These are phyloP conservation scores for Eimeria sp. DNA, from an alignment of 169 alveolate genomes.

Conservation along the genomic window DNA sequence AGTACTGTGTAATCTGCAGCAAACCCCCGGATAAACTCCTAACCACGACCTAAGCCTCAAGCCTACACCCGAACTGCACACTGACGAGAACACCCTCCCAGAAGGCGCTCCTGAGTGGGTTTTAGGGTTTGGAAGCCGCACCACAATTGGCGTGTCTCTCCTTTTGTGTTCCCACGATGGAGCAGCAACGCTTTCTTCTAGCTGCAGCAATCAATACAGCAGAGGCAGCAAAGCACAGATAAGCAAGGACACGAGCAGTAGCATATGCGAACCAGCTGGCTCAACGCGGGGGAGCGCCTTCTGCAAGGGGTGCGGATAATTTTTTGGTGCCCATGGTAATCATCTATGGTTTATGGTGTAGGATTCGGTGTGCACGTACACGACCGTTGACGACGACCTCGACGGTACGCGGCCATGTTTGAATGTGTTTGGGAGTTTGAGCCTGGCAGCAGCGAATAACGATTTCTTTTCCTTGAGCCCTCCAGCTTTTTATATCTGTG, in stretches of 20 bases:
- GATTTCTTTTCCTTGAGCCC: conserved; percentile 4
- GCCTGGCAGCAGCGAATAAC: conserved; percentile 66
- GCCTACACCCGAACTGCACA: background rate
- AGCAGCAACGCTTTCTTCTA: conserved; percentile 88
- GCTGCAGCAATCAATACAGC: conserved; percentile 16
- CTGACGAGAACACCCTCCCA: background rate
- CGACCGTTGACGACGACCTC: conserved; percentile 68
- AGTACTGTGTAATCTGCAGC: conserved; percentile 11
- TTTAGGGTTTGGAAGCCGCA: conserved; percentile 65
- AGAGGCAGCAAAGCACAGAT: background rate
- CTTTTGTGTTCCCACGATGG: conserved; percentile 94
- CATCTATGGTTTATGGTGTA: background rate
- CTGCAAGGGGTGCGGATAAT: background rate
- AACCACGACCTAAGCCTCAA: background rate
- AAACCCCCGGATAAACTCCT: background rate
- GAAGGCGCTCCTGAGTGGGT: background rate
- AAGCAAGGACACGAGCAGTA: background rate
- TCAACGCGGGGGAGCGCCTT: background rate
- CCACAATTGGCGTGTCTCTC: conserved; percentile 91
- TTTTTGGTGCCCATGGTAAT: background rate
- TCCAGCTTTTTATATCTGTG: background rate
- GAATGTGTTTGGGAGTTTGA: conserved; percentile 54
- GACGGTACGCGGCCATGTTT: conserved; percentile 76
- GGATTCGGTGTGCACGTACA: conserved; percentile 15
- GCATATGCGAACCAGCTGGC: background rate